These are phyloP conservation scores for Selenicereus undatus DNA, from an alignment of 148 eudicot genomes.

Conservation along the genomic window DNA sequence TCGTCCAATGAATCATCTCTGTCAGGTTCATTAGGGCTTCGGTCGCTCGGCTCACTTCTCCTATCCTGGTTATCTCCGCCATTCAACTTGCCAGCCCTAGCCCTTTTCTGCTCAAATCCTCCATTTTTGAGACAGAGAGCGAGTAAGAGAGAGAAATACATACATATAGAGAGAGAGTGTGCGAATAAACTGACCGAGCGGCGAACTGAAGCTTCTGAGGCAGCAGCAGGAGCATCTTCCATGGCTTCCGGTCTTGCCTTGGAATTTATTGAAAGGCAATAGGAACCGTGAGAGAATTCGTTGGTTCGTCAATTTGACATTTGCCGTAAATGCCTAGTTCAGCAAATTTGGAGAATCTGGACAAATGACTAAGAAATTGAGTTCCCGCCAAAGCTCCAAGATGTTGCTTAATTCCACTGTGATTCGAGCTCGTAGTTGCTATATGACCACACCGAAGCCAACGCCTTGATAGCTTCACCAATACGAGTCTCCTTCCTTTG, in stretches of 20 bases:
- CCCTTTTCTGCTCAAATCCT: constrained; percentile 55
- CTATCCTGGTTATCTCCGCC: constrained; percentile 6
- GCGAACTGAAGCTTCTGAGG: constrained; percentile 47
- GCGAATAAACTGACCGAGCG: constrained; percentile 41
- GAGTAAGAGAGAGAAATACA: neutral
- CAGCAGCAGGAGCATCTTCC: constrained; percentile 37
- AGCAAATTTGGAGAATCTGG: neutral
- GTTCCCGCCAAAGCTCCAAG: neutral
- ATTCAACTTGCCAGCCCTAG: constrained; percentile 40
- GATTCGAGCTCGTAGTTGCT: too few relatives aligned
- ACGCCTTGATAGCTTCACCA: too few relatives aligned
- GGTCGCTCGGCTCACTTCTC: constrained; percentile 10
- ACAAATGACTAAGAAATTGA: neutral
- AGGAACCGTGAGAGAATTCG: neutral
- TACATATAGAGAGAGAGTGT: neutral
- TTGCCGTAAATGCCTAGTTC: neutral
- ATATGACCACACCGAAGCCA: too few relatives aligned
- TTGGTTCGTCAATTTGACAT: neutral
- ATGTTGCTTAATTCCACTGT: too few relatives aligned
- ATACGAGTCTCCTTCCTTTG: too few relatives aligned
- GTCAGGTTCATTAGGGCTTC: constrained; percentile 44
- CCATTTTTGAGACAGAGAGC: neutral
- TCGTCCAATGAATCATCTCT: constrained; percentile 57
- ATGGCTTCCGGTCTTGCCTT: constrained; percentile 21
- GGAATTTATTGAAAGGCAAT: neutral